Evolutionary conservation across 768 basidiomycete genomes (phyloP), one percentile per base, ranked within the genome.

Genomic region (Astraeus odoratus): DNA sequence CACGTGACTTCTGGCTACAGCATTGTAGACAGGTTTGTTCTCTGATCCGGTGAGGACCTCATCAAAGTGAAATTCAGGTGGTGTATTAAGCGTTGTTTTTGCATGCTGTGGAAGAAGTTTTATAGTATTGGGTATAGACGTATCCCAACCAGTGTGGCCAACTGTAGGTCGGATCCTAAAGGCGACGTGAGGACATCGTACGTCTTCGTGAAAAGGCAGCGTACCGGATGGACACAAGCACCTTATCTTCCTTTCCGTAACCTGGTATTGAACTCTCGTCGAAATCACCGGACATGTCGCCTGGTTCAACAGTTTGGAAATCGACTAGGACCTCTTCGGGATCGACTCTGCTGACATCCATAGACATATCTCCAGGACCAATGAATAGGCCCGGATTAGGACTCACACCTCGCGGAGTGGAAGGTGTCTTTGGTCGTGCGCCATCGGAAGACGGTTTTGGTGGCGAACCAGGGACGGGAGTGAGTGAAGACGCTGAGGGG

Each of bases 141-240:
- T 58, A 5, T 71, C 66, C 86, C 86, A 88, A 23, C 78, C 85
- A 1, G 73, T 64, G 8, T 67, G 61, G 13, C 37, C 47, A 9
- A 69, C 63, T 0, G 78, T 70, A 4, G 86, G 83, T 41, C 83
- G 81, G 12, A 89, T 70, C 54, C 86, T 89, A 46, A 9, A 20
- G 12, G 18, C 39, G 18, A 7, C 42, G 29, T 58, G 45, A 37
- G 29, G 26, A 47, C 8, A 18, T 38, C 15, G 18, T 8, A 7
- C 13, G 42, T 5, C 7, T 2, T 22, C 9, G 24, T 31, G 12
- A 48, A 19, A 19, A 29, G 40, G 48, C 18, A 33, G 36, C 51
- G 60, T 50, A 86, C 86, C 86, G 74, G 52, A 92, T 73, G 20
- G 88, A 89, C 18, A 91, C 88, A 61, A 91, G 80, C 36, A 90